phyloP scores from a whole-genome alignment of 768 basidiomycete genomes.

The Agaricus subrufescens region DNA sequence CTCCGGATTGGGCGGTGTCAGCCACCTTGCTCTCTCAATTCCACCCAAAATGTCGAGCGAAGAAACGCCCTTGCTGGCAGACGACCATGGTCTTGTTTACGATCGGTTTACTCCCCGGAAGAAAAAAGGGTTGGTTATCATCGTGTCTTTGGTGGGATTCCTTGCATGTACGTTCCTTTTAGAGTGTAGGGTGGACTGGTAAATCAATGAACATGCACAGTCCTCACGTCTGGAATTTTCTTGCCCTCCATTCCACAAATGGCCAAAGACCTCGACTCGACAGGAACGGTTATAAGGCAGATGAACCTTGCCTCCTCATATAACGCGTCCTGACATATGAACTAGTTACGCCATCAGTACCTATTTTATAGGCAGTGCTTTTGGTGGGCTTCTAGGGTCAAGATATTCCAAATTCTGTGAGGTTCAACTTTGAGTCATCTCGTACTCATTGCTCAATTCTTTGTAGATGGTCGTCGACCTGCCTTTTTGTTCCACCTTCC shows the following conservation, averaged over 20 bases:
- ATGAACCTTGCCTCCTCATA: background rate
- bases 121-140: conserved; percentile 51
- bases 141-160: conserved; percentile 59
- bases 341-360: conserved; percentile 31
- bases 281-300: conserved; percentile 54
- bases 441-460: background rate
- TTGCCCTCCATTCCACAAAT: conserved; percentile 73
- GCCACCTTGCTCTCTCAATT: background rate
- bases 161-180: conserved; percentile 44
- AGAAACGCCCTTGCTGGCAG: conserved; percentile 26
- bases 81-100: conserved; percentile 38
- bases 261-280: conserved; percentile 57
- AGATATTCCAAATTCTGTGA: conserved; percentile 34
- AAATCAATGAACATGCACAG: conserved; percentile 26
- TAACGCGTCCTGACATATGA: background rate
- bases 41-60: background rate
- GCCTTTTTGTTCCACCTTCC: conserved; percentile 60
- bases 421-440: conserved; percentile 4
- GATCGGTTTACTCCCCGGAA: conserved; percentile 46
- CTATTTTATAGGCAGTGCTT: conserved; percentile 25
- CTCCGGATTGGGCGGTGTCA: background rate
- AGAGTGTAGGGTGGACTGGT: background rate
- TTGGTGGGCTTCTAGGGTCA: conserved; percentile 28
- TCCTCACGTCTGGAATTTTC: conserved; percentile 65
- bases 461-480: conserved; percentile 57